Evolutionary conservation across 768 basidiomycete species (phyloP).

Genomic region (Panaeolus papilionaceus): DNA sequence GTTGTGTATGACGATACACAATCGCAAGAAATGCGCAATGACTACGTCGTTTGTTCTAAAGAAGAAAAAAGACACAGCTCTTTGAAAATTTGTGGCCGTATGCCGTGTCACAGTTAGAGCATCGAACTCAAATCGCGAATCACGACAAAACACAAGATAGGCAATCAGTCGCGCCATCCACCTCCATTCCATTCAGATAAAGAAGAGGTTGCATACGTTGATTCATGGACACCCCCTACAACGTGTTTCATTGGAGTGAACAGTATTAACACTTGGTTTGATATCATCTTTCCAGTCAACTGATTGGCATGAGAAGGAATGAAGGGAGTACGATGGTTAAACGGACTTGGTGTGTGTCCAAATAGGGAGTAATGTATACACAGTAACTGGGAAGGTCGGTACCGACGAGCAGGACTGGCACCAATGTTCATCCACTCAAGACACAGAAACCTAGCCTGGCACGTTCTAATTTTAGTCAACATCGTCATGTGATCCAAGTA

Average conservation of each 20-base stretch:
- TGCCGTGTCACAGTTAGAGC: background rate
- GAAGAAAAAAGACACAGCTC: background rate
- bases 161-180: background rate
- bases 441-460: background rate
- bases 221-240: background rate
- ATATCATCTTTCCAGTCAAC: background rate
- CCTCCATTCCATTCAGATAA: background rate
- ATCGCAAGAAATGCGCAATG: no score
- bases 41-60: no score
- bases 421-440: background rate
- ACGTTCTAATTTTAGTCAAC: background rate
- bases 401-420: background rate
- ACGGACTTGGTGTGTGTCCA: background rate
- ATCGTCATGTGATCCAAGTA: background rate
- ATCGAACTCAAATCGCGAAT: background rate
- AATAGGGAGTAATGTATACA: background rate
- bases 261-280: background rate
- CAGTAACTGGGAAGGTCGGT: conserved; percentile 10
- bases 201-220: background rate
- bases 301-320: conserved; percentile 8
- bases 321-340: background rate
- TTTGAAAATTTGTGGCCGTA: background rate
- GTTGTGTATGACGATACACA: no score
- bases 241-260: conserved; percentile 7
- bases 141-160: background rate